Evolutionary conservation across 1,284 basidiomycete genomes (phyloP).

Genomic region (Mycena citricolor): DNA sequence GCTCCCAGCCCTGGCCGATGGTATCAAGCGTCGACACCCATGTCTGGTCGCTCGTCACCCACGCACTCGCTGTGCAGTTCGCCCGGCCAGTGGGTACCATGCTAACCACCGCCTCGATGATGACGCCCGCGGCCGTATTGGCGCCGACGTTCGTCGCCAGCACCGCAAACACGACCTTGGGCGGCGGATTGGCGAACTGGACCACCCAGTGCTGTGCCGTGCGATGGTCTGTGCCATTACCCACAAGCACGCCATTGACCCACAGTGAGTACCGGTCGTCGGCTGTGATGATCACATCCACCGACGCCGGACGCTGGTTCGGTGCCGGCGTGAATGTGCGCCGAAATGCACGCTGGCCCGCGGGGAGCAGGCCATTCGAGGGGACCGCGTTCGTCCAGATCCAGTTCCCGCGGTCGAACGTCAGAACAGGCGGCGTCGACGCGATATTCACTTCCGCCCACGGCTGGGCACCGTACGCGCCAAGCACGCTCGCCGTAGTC

Average conservation of each 20-base stretch:
- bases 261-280: conserved; percentile 3
- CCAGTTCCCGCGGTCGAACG: neutral
- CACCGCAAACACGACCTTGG: conserved; percentile 6
- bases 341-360: conserved; percentile 3
- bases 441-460: conserved; percentile 1
- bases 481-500: neutral
- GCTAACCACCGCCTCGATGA: conserved; percentile 5
- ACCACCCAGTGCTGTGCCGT: conserved; percentile 1
- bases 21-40: conserved; percentile 5
- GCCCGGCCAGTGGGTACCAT: conserved; percentile 6
- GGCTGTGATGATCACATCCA: neutral
- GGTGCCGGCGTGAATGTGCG: conserved; percentile 1
- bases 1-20: conserved; percentile 5
- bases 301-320: neutral
- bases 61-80: conserved; percentile 1
- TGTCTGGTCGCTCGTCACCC: neutral
- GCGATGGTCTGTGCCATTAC: neutral
- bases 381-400: conserved; percentile 7
- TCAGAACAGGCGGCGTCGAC: neutral
- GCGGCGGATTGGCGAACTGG: neutral
- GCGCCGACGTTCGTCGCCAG: conserved; percentile 1
- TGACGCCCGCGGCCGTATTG: neutral
- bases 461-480: neutral
- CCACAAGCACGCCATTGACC: conserved; percentile 4
- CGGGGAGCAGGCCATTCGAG: neutral